Evolutionary conservation across 208 protist species (phyloP), one percentile per base, ranked within the genome.

Genomic region (Trypanosoma caninum): DNA sequence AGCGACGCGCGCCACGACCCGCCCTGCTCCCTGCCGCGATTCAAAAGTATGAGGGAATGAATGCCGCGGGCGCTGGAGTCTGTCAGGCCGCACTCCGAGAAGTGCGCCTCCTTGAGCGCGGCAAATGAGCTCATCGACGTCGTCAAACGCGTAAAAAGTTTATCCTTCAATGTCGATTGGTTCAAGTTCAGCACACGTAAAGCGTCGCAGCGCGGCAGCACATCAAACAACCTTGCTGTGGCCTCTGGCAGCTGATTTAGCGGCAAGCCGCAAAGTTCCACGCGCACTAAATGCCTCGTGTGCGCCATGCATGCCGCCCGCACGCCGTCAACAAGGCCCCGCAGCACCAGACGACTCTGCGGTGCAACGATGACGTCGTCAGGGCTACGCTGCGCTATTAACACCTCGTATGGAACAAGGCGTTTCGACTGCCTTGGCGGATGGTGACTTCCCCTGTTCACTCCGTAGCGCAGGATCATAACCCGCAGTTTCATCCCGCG

Each of bases 1-100:
- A 84, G 64, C 18, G 84, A 84, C 37, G 63, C 54, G 51, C 66
- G 71, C 79, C 76, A 87, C 50, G 25, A 23, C 37, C 56, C 46
- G 14, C n/a, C 40, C 42, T 65, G 53, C 31, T 57, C 61, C 37
- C 62, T 33, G 31, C 69, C 54, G 41, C 69, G 42, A 42, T 55
- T 62, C 1, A 55, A 54, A 8, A 64, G 50, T 18, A 87, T 61
- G 35, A 87, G 71, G 23, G 51, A 61, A 27, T 74, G 72, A n/a
- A 91, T 51, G 16, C 68, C 72, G 14, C 65, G 53, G 11, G 66
- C 59, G 59, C 68, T 75, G 3, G 25, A 41, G 60, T 91, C 84
- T 10, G 78, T 82, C 46, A 91, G 55, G 2, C 65, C 75, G 45
- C 84, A 91, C 45, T 81, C 66, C 2, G 69, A 65, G 42, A 91